Base-by-base conservation (phyloP, 2,329 filamentous ascomycete species). In the Neopestalotiopsis clavispora region DNA sequence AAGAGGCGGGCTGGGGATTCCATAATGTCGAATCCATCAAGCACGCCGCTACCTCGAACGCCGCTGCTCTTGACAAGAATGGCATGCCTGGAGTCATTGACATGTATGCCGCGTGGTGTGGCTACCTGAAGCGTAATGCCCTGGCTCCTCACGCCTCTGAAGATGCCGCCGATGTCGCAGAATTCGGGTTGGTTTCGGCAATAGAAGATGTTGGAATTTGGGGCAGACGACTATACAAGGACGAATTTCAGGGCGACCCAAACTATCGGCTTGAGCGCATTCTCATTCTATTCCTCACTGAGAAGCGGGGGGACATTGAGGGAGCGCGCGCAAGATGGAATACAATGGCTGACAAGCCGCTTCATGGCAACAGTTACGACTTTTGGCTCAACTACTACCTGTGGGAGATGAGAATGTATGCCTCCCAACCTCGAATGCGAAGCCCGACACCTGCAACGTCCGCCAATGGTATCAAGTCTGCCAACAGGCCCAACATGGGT, bases 381-480 rank as follows among this genome's bases (percentile, higher is more conserved):
- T 98, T 98, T 78, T 99, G 96, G 96, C 86, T 95, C 67, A 90
- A 91, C 58, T 98, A 94, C 80, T 98, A 98, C 80, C 86, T 91
- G 66, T 98, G 94, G 92, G 96, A 98, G 81, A 91, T 98, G 86
- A 86, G 92, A 69, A 75, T 89, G 4, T 89, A 87, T 71, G 81
- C 83, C 2, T 84, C 84, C 4, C 81, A 79, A 69, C 84, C 86
- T 67, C 87, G 85, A 67, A 81, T 82, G 45, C 83, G 86, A 69
- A 88, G 87, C 69, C 84, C 86, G 1, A 87, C 85, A 0, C 86
- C 86, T 6, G 81, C 81, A 1, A 87, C 85, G 0, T 86, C 86
- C 4, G 81, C 80, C 2, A 82, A 71, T n/a, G 72, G 71, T 23
- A 69, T 79, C 20, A 84, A 85, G 63, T 84, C 84, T 7, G 83